Evolutionary conservation across 306 rosid genomes (phyloP).

Genomic region (Cicer pinnatifidum): DNA sequence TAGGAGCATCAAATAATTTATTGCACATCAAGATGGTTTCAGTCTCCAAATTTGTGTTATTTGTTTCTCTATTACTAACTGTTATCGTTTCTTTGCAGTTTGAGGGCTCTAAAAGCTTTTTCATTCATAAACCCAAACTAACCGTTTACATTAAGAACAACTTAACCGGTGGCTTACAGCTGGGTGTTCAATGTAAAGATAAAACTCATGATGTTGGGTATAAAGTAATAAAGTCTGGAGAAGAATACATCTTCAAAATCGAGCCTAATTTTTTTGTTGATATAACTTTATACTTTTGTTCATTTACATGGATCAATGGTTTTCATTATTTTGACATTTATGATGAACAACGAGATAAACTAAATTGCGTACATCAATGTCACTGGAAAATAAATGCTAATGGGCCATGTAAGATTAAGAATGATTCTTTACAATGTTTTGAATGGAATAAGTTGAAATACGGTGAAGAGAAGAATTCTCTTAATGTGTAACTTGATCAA

Average conservation of each 20-base stretch:
- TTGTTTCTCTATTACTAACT: not conserved
- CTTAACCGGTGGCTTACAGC: not conserved
- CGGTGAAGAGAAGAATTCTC: not conserved
- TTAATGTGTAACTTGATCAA: not conserved
- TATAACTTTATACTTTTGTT: not conserved
- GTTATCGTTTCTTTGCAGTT: not conserved
- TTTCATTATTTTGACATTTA: constrained; percentile 4
- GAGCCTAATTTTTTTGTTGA: not conserved
- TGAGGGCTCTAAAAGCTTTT: not conserved
- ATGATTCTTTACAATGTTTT: not conserved
- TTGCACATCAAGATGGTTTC: too few relatives aligned
- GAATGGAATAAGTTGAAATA: not conserved
- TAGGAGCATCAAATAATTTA: too few relatives aligned
- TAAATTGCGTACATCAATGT: not conserved
- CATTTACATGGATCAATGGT: not conserved
- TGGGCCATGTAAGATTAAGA: not conserved
- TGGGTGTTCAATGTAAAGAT: not conserved
- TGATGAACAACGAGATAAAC: not conserved
- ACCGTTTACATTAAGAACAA: not conserved
- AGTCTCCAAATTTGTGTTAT: not conserved
- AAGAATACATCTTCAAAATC: not conserved
- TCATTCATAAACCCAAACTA: not conserved
- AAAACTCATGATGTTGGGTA: not conserved
- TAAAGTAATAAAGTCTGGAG: not conserved
- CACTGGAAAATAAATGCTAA: not conserved